Percentiles rank a stretch among this genome's conserved stretches.
These are phyloP conservation scores for Aspergillus sp. DNA, from an alignment of 2,329 filamentous ascomycete species.

Conservation along the genomic window DNA sequence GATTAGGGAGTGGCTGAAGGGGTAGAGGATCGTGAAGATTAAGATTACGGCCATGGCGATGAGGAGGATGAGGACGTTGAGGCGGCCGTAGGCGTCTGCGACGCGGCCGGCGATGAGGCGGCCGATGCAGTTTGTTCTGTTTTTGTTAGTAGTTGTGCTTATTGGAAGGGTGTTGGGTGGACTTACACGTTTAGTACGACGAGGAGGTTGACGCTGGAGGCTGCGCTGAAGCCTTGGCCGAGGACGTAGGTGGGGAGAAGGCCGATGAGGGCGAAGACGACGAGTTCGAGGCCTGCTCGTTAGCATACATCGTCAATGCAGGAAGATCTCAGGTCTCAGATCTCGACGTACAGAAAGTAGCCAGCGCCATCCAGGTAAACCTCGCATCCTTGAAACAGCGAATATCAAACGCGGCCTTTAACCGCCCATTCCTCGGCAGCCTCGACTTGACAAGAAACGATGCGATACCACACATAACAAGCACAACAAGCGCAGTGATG, in stretches of 20 bases:
- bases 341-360: constrained; percentile 46
- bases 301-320: background rate
- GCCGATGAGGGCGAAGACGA: constrained; percentile 36
- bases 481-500: constrained; percentile 42
- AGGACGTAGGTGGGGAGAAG: constrained; percentile 36
- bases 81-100: constrained; percentile 51
- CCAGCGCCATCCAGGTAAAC: constrained; percentile 51
- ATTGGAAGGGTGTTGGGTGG: too few relatives aligned
- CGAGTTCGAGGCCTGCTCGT: constrained; percentile 34
- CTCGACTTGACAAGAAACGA: constrained; percentile 42
- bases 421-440: constrained; percentile 38
- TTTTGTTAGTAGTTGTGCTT: background rate
- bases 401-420: constrained; percentile 46
- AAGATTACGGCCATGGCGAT: constrained; percentile 41
- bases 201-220: constrained; percentile 40
- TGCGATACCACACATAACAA: constrained; percentile 37
- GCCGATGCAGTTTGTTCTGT: constrained; percentile 47
- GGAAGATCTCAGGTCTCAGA: too few relatives aligned
- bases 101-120: constrained; percentile 50
- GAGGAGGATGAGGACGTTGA: constrained; percentile 50
- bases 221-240: constrained; percentile 33
- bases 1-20: constrained; percentile 36
- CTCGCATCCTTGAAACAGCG: constrained; percentile 48
- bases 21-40: constrained; percentile 46
- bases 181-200: constrained; percentile 43